Evolutionary conservation across 208 protist genomes (phyloP).

Genomic region (Trypanosoma rangeli): DNA sequence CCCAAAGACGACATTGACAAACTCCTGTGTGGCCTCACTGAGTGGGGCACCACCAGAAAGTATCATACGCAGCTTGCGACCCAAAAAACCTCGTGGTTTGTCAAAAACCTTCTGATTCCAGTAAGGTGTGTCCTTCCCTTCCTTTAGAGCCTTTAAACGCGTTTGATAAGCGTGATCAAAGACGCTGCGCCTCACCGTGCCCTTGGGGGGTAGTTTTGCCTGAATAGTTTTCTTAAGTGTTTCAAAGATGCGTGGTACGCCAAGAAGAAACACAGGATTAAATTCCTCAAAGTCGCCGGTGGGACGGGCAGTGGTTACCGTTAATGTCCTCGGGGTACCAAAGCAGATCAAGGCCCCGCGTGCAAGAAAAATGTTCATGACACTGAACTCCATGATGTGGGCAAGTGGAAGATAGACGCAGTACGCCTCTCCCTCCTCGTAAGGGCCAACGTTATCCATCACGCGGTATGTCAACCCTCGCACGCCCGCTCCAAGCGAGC

Average conservation of each 20-base stretch:
- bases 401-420: conserved; percentile 82
- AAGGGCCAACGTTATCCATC: conserved; percentile 28
- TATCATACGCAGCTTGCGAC: conserved; percentile 60
- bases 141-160: conserved; percentile 51
- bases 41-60: conserved; percentile 59
- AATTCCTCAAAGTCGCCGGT: conserved; percentile 76
- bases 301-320: conserved; percentile 44
- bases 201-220: conserved; percentile 35
- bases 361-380: conserved; percentile 45
- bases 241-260: conserved; percentile 63
- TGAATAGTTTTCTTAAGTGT: conserved; percentile 48
- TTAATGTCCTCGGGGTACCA: conserved; percentile 62
- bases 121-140: conserved; percentile 74
- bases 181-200: conserved; percentile 41
- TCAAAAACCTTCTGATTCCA: conserved; percentile 75
- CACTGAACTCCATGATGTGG: conserved; percentile 73
- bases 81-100: conserved; percentile 63
- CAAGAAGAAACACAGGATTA: conserved; percentile 63
- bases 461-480: conserved; percentile 25
- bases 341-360: conserved; percentile 59
- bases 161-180: conserved; percentile 66
- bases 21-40: conserved; percentile 56
- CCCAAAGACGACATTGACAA: conserved; percentile 68
- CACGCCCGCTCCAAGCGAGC: conserved; percentile 41
- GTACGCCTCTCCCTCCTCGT: conserved; percentile 62